A percentile compares a stretch with the other conserved stretches of the same genome.
Conservation (phyloP, 371 early-diverging fungal genomes). For the Entomophthora muscae region DNA sequence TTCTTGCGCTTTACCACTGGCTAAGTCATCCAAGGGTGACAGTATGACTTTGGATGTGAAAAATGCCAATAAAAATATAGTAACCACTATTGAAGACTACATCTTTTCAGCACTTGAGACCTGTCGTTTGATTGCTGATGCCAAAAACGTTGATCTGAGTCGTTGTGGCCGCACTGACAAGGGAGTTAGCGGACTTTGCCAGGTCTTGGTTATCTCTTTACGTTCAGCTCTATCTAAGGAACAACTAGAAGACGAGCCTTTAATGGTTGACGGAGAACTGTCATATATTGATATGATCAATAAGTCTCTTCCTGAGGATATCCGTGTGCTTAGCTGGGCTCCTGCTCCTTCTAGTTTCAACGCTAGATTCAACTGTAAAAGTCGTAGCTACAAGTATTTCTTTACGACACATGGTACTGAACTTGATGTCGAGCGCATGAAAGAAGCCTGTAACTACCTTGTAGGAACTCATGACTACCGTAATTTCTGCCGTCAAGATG, state of each 20-base stretch:
- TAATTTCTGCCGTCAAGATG: constrained; percentile 87
- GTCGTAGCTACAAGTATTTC: constrained; percentile 84
- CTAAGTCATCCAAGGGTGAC: constrained; percentile 12
- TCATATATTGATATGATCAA: constrained; percentile 75
- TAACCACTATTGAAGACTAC: constrained; percentile 68
- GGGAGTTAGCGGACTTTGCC: constrained; percentile 85
- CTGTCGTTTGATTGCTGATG: constrained; percentile 46
- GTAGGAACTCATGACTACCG: constrained; percentile 83
- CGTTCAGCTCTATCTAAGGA: constrained; percentile 17
- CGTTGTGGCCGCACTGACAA: constrained; percentile 91
- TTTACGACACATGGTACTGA: constrained; percentile 46
- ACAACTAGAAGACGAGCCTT: constrained; percentile 16
- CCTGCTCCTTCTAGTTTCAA: constrained; percentile 56
- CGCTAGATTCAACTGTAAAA: constrained; percentile 77
- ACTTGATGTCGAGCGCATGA: constrained; percentile 56
- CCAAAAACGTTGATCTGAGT: constrained; percentile 38
- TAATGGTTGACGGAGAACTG: constrained; percentile 26
- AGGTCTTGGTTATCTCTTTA: constrained; percentile 54
- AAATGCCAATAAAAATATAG: constrained; percentile 19
- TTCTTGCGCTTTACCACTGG: constrained; percentile 13
- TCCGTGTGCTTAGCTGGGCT: constrained; percentile 84
- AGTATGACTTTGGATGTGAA: constrained; percentile 11
- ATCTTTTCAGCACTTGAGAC: constrained; percentile 57
- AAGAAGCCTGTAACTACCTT: constrained; percentile 41
- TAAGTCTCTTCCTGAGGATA: constrained; percentile 65